These are phyloP conservation scores for Alternaria tenuissima DNA, from an alignment of 2,329 filamentous ascomycete species.

Conservation along the genomic window DNA sequence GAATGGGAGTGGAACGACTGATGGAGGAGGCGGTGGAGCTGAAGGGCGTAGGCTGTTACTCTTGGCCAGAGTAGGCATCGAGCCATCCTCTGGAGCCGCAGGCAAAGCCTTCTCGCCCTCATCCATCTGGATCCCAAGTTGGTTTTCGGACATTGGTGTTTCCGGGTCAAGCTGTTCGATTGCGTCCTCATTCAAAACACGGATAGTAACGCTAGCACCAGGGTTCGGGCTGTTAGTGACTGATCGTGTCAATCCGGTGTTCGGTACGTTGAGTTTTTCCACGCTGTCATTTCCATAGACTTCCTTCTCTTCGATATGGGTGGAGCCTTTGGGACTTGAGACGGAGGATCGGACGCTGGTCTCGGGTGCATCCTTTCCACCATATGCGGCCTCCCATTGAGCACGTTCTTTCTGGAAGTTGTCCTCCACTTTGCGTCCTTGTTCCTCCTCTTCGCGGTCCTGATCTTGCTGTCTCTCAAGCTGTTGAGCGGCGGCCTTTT, in stretches of 20 bases:
- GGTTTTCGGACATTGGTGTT: constrained; percentile 35
- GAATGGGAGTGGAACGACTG: constrained; percentile 72
- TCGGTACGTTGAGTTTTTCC: constrained; percentile 64
- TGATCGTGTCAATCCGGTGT: constrained; percentile 53
- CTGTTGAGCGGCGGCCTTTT: constrained; percentile 56
- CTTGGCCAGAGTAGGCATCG: constrained; percentile 7
- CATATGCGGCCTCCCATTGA: constrained; percentile 82
- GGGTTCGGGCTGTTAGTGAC: constrained; percentile 41
- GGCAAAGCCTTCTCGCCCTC: constrained; percentile 10
- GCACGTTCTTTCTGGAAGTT: constrained; percentile 67
- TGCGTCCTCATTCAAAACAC: constrained; percentile 61
- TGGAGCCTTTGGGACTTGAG: constrained; percentile 43
- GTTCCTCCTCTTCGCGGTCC: constrained; percentile 72
- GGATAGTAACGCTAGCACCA: constrained; percentile 61
- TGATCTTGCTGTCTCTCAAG: constrained; percentile 65
- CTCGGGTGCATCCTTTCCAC: constrained; percentile 62
- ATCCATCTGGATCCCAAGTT: neutral
- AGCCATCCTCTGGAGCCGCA: constrained; percentile 10
- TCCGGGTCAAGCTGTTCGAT: constrained; percentile 45
- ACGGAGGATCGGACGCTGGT: constrained; percentile 60
- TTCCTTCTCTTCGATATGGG: constrained; percentile 46
- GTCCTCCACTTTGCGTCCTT: constrained; percentile 72
- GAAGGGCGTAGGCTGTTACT: constrained; percentile 33
- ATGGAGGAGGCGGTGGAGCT: constrained; percentile 58
- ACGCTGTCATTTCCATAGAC: constrained; percentile 58